Conservation (phyloP, 2,329 filamentous ascomycete genomes). For the Botrytis sinoallii region DNA sequence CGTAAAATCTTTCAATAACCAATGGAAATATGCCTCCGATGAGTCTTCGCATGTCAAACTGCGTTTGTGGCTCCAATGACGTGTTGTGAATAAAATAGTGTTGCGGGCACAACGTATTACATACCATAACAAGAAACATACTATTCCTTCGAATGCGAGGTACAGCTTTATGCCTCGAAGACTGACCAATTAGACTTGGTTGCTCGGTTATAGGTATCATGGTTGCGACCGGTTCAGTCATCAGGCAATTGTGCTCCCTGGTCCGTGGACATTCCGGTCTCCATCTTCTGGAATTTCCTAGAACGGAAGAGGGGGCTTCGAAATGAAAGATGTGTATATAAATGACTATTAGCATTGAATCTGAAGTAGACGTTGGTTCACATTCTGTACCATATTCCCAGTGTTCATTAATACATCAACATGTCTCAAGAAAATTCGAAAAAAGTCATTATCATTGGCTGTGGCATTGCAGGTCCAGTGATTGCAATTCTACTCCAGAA, state of each 20-base stretch:
- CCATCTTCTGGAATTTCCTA: neutral
- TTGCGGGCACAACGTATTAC: neutral
- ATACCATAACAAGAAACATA: neutral
- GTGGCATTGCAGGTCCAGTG: conserved; percentile 22
- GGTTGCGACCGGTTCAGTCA: neutral
- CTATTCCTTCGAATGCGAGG: neutral
- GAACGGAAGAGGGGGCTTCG: too few relatives aligned
- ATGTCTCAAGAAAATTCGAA: conserved; percentile 4
- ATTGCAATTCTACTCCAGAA: conserved; percentile 21
- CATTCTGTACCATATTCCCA: neutral
- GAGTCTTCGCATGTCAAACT: neutral
- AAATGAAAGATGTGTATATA: neutral
- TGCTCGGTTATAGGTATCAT: neutral
- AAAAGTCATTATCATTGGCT: conserved; percentile 21
- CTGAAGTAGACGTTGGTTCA: neutral
- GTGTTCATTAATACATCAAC: neutral
- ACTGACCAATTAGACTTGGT: neutral
- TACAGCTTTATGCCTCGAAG: neutral
- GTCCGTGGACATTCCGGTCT: neutral
- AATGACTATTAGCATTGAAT: neutral
- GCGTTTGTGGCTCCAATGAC: neutral
- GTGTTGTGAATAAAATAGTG: neutral
- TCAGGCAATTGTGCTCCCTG: neutral
- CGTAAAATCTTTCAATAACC: neutral
- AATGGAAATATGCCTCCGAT: neutral